phyloP scores from a whole-genome alignment of 768 basidiomycete species.

The Mycena floridula region DNA sequence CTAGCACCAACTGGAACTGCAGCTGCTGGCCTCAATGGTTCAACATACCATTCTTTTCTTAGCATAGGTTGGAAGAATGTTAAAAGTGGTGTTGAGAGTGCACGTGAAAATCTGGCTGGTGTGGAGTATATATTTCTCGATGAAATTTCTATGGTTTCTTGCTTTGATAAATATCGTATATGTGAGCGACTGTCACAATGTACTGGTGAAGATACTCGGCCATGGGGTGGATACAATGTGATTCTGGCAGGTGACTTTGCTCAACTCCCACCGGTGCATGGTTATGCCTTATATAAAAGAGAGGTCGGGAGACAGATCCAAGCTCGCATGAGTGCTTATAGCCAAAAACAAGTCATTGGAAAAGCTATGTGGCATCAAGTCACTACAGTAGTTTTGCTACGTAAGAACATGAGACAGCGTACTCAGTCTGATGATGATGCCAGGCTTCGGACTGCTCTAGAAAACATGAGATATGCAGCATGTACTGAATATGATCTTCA shows the following conservation, averaged over 20 bases:
- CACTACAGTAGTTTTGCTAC: constrained; percentile 13
- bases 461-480: constrained; percentile 18
- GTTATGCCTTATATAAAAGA: constrained; percentile 15
- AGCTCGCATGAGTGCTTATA: constrained; percentile 7
- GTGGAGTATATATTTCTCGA: constrained; percentile 23
- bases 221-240: constrained; percentile 20
- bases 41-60: constrained; percentile 12
- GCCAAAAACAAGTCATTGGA: constrained; percentile 7
- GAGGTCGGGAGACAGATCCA: constrained; percentile 5
- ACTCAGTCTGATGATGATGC: constrained; percentile 9
- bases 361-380: constrained; percentile 16
- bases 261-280: constrained; percentile 20
- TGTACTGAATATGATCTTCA: constrained; percentile 18
- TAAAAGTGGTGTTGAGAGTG: not conserved
- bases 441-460: constrained; percentile 13
- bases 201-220: too few species aligned
- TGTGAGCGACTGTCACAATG: constrained; percentile 6
- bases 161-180: constrained; percentile 11
- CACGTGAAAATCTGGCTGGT: constrained; percentile 1
- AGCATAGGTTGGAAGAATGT: constrained; percentile 3
- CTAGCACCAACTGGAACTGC: constrained; percentile 11
- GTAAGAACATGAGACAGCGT: constrained; percentile 16
- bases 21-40: constrained; percentile 9
- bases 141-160: constrained; percentile 24
- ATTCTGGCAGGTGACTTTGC: constrained; percentile 26